These are phyloP conservation scores for Apiospora arundinis DNA, from an alignment of 2,329 filamentous ascomycete species.

Conservation along the genomic window DNA sequence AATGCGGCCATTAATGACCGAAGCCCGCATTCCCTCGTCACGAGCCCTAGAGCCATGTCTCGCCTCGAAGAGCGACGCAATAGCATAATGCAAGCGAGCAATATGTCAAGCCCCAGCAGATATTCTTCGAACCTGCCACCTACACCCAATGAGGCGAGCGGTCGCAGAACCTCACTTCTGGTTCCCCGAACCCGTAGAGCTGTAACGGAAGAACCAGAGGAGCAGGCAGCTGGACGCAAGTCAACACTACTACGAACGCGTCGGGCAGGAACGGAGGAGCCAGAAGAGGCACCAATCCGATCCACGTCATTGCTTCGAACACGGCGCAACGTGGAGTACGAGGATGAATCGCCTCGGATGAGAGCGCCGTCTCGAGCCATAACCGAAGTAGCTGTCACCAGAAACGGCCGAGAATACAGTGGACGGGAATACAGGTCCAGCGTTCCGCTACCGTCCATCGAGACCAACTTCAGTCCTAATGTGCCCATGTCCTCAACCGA, in stretches of 20 bases:
- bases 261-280: slow-evolving; percentile 54
- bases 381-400: slow-evolving; percentile 57
- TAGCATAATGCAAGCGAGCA: slow-evolving; percentile 52
- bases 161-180: slow-evolving; percentile 62
- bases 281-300: slow-evolving; percentile 48
- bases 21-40: slow-evolving; percentile 42
- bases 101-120: slow-evolving; percentile 51
- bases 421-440: slow-evolving; percentile 50
- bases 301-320: slow-evolving; percentile 48
- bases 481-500: background rate
- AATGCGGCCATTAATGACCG: slow-evolving; percentile 46
- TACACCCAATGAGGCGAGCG: slow-evolving; percentile 47
- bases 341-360: slow-evolving; percentile 53
- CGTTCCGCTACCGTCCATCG: slow-evolving; percentile 42
- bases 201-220: slow-evolving; percentile 58
- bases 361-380: slow-evolving; percentile 64
- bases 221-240: slow-evolving; percentile 49
- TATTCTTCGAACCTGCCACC: slow-evolving; percentile 44
- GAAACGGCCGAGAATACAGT: slow-evolving; percentile 47
- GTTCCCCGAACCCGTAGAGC: slow-evolving; percentile 53
- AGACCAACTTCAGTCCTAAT: slow-evolving; percentile 28
- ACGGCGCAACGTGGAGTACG: slow-evolving; percentile 46
- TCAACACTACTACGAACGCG: slow-evolving; percentile 54
- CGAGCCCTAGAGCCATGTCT: slow-evolving; percentile 55
- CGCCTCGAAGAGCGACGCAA: slow-evolving; percentile 61